Base-by-base conservation (phyloP, 495 filamentous ascomycete species). In the Aspergillus homomorphus region DNA sequence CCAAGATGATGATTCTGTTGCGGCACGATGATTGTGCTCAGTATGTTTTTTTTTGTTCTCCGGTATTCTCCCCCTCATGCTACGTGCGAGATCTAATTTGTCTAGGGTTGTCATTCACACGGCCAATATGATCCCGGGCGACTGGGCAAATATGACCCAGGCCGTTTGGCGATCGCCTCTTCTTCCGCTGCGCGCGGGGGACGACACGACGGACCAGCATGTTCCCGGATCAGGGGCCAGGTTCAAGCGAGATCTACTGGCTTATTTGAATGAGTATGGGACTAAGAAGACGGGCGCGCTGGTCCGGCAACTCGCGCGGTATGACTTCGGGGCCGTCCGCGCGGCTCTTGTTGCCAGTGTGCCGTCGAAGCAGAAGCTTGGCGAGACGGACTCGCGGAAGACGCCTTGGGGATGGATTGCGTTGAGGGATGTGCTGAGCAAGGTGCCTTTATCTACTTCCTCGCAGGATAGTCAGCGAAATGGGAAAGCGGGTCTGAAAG, bases 131-230 rank as follows among this genome's bases (percentile, higher is more conserved):
- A 92, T 96, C 45, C 68, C 77, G 21, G 79, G 83, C 48, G 92
- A 97, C 73, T 97, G 92, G 92, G 77, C 73, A 8, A 91, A 92
- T 62, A 89, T 96, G 90, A 86, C 84, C 0, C 90, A 97, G 66
- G 91, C 86, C 1, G 83, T 87, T 20, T 97, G 92, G 92, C 77
- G 75, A 26, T 92, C 90, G 8, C 91, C 90, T 19, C 69, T 85
- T 0, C 84, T 96, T 8, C 88, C 89, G 23, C 51, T 82, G 9
- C 49, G 53, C 43, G 60, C 63, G 23, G 48, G 28, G 41, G 43
- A n/a, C 10, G 16, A 50, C 12, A 57, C 20, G 38, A 46, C 10
- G 58, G 43, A 33, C 22, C 28, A 2, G 22, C 62, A 14, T 24
- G 58, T 22, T 57, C 52, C 23, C 67, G 84, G 14, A 89, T 87